phyloP scores from a whole-genome alignment of 2,329 filamentous ascomycete genomes.

The Venturiaceae sp. region DNA sequence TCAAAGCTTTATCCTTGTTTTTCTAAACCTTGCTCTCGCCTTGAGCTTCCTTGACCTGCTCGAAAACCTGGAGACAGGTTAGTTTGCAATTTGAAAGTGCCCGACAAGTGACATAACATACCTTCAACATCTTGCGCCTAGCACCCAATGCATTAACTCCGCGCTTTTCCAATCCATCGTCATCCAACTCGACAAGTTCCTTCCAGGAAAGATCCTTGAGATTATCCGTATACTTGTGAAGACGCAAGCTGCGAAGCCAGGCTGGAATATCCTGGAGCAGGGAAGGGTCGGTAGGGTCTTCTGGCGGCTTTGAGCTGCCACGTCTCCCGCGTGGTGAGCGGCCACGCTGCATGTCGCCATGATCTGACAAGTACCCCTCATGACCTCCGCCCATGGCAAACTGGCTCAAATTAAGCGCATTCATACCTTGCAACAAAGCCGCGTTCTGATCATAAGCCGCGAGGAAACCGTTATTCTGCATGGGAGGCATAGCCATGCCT shows the following conservation, averaged over 20 bases:
- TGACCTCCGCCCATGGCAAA: constrained; percentile 46
- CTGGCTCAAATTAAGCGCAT: constrained; percentile 60
- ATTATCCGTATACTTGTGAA: constrained; percentile 99
- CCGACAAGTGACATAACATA: constrained; percentile 26
- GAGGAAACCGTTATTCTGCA: constrained; percentile 90
- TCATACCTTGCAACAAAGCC: constrained; percentile 50
- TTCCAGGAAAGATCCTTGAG: constrained; percentile 96
- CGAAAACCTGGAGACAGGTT: constrained; percentile 57
- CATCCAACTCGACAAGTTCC: constrained; percentile 83
- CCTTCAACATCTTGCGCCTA: constrained; percentile 96
- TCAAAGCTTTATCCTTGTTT: background rate
- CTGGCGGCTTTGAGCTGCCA: constrained; percentile 92
- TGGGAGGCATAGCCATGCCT: constrained; percentile 62
- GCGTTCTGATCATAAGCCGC: constrained; percentile 71
- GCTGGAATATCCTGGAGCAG: constrained; percentile 90
- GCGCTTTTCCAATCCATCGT: constrained; percentile 82
- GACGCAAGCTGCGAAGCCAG: constrained; percentile 86
- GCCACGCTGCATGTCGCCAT: constrained; percentile 73
- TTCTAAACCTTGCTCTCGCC: background rate
- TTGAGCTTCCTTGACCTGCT: constrained; percentile 68
- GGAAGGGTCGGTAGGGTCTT: constrained; percentile 87
- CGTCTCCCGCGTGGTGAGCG: constrained; percentile 85
- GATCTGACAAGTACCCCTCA: constrained; percentile 87
- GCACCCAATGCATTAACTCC: constrained; percentile 94
- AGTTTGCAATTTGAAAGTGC: background rate